Base-by-base conservation (phyloP, 1,139 yeast genomes). In the Geotrichum restrictum region DNA sequence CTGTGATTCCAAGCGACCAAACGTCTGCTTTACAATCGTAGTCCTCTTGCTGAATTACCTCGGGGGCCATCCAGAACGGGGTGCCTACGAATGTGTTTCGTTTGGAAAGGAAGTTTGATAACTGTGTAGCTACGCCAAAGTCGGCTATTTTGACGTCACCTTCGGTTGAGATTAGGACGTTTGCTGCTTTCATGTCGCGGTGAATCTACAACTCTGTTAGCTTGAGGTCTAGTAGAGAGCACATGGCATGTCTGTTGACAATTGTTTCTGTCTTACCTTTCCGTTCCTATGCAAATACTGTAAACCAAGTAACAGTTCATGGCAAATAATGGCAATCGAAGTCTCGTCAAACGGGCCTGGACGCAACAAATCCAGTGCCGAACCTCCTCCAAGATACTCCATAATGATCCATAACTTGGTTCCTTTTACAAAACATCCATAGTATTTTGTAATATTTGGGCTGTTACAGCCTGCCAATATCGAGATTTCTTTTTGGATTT, bases 61-160 rank as follows among this genome's bases (percentile, higher is more conserved):
- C 99, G 0, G 98, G 98, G 0, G 98, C 95, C 98, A 94, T 94
- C 94, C 98, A 93, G 67, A 91, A 93, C 32, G 99, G 98, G 0
- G 98, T 93, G 0, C 99, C 98, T 8, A 93, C 98, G 63, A 95
- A 93, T 0, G 98, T 93, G 62, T 87, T 84, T 60, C 96, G 67
- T 55, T 82, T 79, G 49, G 85, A 87, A 66, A 86, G 77, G 69
- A 82, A 88, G 64, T 82, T 88, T 32, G 89, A 85, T 49, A 83
- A 78, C 69, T 85, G 96, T 16, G 93, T 88, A 0, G 97, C 95
- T 2, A 93, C 95, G 1, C 98, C 99, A 71, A 93, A 93, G 69
- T 94, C 99, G 1, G 97, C 96, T 52, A 93, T 76, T 64, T 93
- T 93, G 22, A 91, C 93, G 14, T 79, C 83, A 0, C 96, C 96